Evolutionary conservation across 371 early-diverging fungal genomes (phyloP), one percentile per base, ranked within the genome.

Genomic region (Syncephalis fuscata): DNA sequence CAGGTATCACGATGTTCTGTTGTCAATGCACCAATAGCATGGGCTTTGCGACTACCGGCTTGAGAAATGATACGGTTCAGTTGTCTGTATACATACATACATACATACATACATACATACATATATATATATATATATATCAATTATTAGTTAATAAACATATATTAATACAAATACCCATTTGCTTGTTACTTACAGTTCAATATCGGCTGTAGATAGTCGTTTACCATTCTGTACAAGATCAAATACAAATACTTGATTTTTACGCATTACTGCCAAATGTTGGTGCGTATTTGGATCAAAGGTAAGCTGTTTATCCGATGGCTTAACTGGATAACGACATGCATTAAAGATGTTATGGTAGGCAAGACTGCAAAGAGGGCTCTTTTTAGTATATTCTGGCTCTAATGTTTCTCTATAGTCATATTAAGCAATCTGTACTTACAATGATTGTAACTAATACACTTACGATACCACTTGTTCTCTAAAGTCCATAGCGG

Each of bases 311-410:
- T 82, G 85, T 48, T 69, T 58, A 59, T 96, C 97, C 16, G 79
- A 71, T 3, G 89, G 89, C 62, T 79, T 79, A 51, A 64, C 62
- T 42, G 97, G 92, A 50, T 91, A 77, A 55, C 97, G 86, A 66
- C 85, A 85, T 41, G 92, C 81, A 62, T 95, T 91, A 75, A 95
- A 96, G 88, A 96, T 82, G 63, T 76, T 87, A 63, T 84, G 81
- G 74, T 89, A 93, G 51, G 89, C 85, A 58, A 82, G 71, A 73
- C 86, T 87, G 64, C 87, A 89, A 62, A 93, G 62, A 19, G 93
- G 85, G 23, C 67, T 65, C 27, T 71, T 73, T 55, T 80, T 78
- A 41, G 76, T 79, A 63, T 67, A 78, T 60, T 94, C 95, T 32
- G 94, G 93, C 46, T 80, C 76, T 22, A 96, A 65, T 26, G 74